phyloP scores from a whole-genome alignment of 2,329 filamentous ascomycete species.

The Trichophaea hybrida region DNA sequence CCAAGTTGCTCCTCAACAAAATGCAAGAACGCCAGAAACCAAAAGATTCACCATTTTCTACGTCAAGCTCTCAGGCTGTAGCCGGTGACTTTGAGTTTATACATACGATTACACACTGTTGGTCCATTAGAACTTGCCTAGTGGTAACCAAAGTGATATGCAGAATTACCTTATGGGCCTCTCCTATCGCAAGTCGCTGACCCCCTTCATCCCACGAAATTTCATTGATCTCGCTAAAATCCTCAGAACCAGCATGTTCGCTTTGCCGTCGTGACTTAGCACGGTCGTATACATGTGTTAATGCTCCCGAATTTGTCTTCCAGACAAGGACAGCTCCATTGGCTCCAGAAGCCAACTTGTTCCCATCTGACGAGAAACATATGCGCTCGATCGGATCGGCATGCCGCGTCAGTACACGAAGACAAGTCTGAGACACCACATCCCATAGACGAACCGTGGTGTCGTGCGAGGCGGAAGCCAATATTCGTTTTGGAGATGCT shows the following conservation, averaged over 20 bases:
- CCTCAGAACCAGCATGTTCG: conserved; percentile 1
- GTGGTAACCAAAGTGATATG: background rate
- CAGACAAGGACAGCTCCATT: conserved; percentile 18
- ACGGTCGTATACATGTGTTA: conserved; percentile 21
- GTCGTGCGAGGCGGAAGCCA: conserved; percentile 20
- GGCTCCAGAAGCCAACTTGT: conserved; percentile 16
- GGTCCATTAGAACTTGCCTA: background rate
- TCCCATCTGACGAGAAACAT: conserved; percentile 20
- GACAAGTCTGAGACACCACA: conserved; percentile 7
- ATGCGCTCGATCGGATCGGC: conserved; percentile 19
- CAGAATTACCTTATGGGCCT: conserved; percentile 16
- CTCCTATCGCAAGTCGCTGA: conserved; percentile 17
- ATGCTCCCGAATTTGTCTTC: conserved; percentile 12
- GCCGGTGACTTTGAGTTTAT: background rate
- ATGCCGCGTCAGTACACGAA: conserved; percentile 14
- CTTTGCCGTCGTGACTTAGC: conserved; percentile 17
- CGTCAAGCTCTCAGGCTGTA: background rate
- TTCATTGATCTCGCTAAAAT: conserved; percentile 12
- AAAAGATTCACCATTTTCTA: background rate
- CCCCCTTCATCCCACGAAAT: conserved; percentile 20
- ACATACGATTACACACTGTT: conserved; percentile 1
- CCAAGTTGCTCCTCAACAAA: background rate
- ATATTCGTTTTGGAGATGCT: conserved; percentile 10
- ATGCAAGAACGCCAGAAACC: background rate
- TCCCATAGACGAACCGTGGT: conserved; percentile 19